phyloP scores from a whole-genome alignment of 2,329 filamentous ascomycete species.

The Fusarium sp. region DNA sequence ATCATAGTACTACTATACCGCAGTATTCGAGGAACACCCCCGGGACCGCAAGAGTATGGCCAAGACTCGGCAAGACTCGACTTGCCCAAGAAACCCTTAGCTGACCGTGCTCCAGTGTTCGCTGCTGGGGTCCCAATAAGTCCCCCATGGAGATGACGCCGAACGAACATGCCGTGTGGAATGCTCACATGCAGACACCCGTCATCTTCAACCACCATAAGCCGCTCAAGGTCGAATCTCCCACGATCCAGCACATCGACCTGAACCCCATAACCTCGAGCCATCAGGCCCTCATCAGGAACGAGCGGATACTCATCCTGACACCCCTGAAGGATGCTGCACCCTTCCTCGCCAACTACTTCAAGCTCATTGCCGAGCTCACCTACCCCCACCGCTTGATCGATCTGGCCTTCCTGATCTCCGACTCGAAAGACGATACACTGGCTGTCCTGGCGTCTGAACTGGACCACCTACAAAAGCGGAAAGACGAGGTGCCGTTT shows the following conservation, averaged over 20 bases:
- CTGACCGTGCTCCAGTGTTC: constrained; percentile 73
- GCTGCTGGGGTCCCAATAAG: constrained; percentile 95
- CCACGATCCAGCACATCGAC: constrained; percentile 81
- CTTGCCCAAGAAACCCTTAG: constrained; percentile 38
- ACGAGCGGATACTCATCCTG: constrained; percentile 89
- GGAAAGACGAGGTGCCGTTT: constrained; percentile 84
- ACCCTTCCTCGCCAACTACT: constrained; percentile 85
- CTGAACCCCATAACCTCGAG: constrained; percentile 89
- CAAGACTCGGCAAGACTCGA: not conserved
- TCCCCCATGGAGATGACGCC: constrained; percentile 95
- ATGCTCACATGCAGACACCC: constrained; percentile 87
- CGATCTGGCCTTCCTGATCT: constrained; percentile 93
- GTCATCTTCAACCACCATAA: constrained; percentile 97
- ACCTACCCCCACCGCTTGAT: constrained; percentile 96
- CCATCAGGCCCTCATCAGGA: constrained; percentile 78
- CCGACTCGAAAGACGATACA: constrained; percentile 92
- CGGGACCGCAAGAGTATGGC: constrained; percentile 87
- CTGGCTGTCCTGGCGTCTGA: constrained; percentile 86
- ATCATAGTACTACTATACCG: constrained; percentile 88
- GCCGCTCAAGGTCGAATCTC: constrained; percentile 84
- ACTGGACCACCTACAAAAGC: constrained; percentile 86
- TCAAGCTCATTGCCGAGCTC: constrained; percentile 88
- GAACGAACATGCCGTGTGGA: constrained; percentile 93
- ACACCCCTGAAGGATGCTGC: constrained; percentile 94
- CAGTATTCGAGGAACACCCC: constrained; percentile 81